Percentiles rank a stretch among this genome's conserved stretches.
Conservation (phyloP, 1,139 yeast genomes). For the Yamadazyma aaseri region DNA sequence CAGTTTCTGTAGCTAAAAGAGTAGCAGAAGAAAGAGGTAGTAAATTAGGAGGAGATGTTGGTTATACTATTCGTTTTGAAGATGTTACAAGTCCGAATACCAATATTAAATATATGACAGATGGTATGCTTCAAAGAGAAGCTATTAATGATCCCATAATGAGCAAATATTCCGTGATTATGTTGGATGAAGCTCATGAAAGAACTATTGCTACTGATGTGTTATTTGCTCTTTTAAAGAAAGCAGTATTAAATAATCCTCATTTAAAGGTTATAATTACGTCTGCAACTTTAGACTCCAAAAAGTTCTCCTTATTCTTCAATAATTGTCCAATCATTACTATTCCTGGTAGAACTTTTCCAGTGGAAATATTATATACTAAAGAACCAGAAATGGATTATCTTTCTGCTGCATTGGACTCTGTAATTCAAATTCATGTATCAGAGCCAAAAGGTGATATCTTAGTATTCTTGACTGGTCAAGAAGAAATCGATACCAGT, state of each 20-base stretch:
- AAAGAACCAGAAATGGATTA: slow-evolving; percentile 85
- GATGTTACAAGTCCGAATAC: slow-evolving; percentile 62
- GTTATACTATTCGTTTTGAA: slow-evolving; percentile 86
- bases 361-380: slow-evolving; percentile 78
- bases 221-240: slow-evolving; percentile 76
- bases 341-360: slow-evolving; percentile 88
- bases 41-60: slow-evolving; percentile 73
- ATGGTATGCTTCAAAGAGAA: slow-evolving; percentile 89
- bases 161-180: slow-evolving; percentile 74
- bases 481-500: slow-evolving; percentile 89
- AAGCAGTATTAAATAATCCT: slow-evolving; percentile 69
- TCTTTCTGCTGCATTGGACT: slow-evolving; percentile 74
- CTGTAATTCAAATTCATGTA: slow-evolving; percentile 79
- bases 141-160: slow-evolving; percentile 73
- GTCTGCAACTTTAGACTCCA: slow-evolving; percentile 89
- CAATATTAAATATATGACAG: slow-evolving; percentile 75
- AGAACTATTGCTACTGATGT: slow-evolving; percentile 94
- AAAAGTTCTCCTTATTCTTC: slow-evolving; percentile 77
- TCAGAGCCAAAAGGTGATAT: slow-evolving; percentile 82
- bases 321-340: slow-evolving; percentile 74
- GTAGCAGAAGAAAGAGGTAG: slow-evolving; percentile 84
- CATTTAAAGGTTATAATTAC: slow-evolving; percentile 78
- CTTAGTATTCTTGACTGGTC: slow-evolving; percentile 83
- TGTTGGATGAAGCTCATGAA: slow-evolving; percentile 96
- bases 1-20: slow-evolving; percentile 88